Percentiles rank a stretch among this genome's conserved stretches.
Conservation (phyloP, 2,329 filamentous ascomycete genomes). For the Ceratocystis variospora region DNA sequence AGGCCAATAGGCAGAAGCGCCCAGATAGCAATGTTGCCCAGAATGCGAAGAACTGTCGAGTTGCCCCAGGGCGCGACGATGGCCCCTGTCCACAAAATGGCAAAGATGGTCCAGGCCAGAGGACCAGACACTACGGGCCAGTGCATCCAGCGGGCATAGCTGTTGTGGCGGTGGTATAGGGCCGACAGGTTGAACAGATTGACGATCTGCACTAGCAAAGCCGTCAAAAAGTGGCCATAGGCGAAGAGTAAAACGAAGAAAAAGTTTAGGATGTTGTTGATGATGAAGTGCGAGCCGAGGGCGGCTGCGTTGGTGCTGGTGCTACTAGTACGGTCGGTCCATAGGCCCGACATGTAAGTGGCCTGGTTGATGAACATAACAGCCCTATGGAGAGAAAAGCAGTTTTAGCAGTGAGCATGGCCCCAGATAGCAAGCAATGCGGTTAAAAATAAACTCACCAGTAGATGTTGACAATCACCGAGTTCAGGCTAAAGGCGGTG, state of each 20-base stretch:
- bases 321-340: constrained; percentile 46
- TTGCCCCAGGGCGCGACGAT: constrained; percentile 60
- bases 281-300: constrained; percentile 71
- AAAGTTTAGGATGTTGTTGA: constrained; percentile 72
- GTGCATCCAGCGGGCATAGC: constrained; percentile 56
- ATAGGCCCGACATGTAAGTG: constrained; percentile 63
- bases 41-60: constrained; percentile 55
- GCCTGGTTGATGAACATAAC: constrained; percentile 62
- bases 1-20: constrained; percentile 60
- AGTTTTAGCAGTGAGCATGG: not conserved
- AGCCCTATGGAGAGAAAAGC: constrained; percentile 37
- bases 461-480: constrained; percentile 53
- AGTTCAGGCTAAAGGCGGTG: constrained; percentile 65
- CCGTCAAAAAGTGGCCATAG: constrained; percentile 57
- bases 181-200: constrained; percentile 71
- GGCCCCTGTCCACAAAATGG: constrained; percentile 80
- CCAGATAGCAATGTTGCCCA: constrained; percentile 84
- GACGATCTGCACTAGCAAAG: constrained; percentile 60
- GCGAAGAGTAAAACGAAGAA: constrained; percentile 75
- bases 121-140: constrained; percentile 61
- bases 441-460: not conserved
- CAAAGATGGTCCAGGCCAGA: constrained; percentile 70
- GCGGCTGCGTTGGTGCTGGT: constrained; percentile 50
- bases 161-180: constrained; percentile 68
- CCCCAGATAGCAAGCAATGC: not conserved